Base-by-base conservation (phyloP, 106 monocot genomes). In the Acorus calamus region DNA sequence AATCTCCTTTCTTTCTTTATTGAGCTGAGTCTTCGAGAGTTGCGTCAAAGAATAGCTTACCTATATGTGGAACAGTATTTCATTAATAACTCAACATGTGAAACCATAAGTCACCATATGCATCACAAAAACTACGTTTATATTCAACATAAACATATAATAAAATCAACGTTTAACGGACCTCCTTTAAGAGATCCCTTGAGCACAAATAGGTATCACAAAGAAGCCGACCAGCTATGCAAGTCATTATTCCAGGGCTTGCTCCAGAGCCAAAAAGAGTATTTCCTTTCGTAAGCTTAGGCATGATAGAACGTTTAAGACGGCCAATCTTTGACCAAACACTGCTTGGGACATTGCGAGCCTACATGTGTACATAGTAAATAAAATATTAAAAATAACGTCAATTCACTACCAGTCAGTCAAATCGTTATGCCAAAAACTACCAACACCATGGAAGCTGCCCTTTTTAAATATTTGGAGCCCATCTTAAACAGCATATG, bases 301-400 rank as follows among this genome's bases (percentile, higher is more conserved):
- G 96, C 96, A 96, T 88, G 3, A 69, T 55, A 50, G 84, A 84
- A 5, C 96, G 86, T 74, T 87, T 96, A 9, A 96, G 74, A 56
- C 96, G 90, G 14, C 96, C 96, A 70, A 96, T 82, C 66, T 87
- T 96, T 53, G 96, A 96, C 96, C 96, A 96, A 78, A 73, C 83
- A 57, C 66, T 74, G 53, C 87, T 87, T 54, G 96, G 84, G 6
- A 96, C 84, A 47, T 83, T 96, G 66, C 82, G 87, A 76, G 69
- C 83, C 96, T 96, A 58, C 50, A 77, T 63, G 42, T 28, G 28
- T 28, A 28, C 28, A 57, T 57, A 52, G 2, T 42, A 46, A 41
- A 65, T 28, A 28, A 28, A 28, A 28, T 28, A 28, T 28, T 28
- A 28, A 28, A 28, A 28, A 28, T 28, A 28, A 0, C 28, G 28